Evolutionary conservation across 352 stramenopile species (phyloP), one percentile per base, ranked within the genome.

Genomic region (Phytophthora foliorum): DNA sequence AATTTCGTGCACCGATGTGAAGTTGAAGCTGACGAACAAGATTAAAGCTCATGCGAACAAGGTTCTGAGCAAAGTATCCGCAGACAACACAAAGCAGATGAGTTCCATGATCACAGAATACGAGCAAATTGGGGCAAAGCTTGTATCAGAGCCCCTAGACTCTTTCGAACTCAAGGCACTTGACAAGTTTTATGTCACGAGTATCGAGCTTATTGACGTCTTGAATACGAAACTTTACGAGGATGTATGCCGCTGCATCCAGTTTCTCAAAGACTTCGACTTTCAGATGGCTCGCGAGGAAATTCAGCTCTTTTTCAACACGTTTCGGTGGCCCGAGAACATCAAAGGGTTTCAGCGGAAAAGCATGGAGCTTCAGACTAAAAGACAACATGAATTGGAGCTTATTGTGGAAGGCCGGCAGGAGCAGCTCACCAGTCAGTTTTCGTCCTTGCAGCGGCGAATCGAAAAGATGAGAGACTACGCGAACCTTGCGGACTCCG

Each of bases 401-500:
- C 69, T 96, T 6, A 92, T 97, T 29, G 86, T 97, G 10, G 90
- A 98, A 66, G 91, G 88, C 6, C 84, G 94, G 1, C 89, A 97
- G 64, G 92, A 97, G 64, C 89, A 97, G 51, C 84, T 98, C 5
- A 58, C 81, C 3, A 82, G 63, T 3, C 86, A 98, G 53, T 95
- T 96, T 54, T 72, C 80, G 2, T 85, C 78, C 4, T 67, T 98
- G 10, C 80, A 94, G 48, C 82, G 86, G 2, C 95, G 95, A 8
- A 91, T 98, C 36, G 92, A 97, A 56, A 98, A 98, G 64, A 92
- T 98, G 73, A 81, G 89, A 10, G 92, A 98, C 68, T 93, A 92
- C 24, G 89, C 88, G 0, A 97, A 95, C 36, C 75, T 96, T 10
- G 77, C 66, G 0, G 91, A 98, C 63, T 84, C 93, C 0, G 72